A percentile compares a stretch with the other conserved stretches of the same genome.
phyloP scores from a whole-genome alignment of 805 yeast genomes.

The Dipodascus geniculatus region DNA sequence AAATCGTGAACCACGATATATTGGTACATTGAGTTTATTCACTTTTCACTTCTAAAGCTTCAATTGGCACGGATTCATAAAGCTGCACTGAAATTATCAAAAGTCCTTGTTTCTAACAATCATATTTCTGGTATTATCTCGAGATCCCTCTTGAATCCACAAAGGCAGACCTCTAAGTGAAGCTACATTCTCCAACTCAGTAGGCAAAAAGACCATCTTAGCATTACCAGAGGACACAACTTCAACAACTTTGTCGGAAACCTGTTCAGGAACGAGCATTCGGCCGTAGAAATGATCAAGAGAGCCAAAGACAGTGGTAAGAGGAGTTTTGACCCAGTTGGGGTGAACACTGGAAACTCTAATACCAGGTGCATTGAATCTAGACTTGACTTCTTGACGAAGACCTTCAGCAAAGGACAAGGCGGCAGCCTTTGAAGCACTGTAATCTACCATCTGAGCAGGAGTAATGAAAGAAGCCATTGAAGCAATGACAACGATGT shows the following conservation, averaged over 20 bases:
- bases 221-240: constrained; percentile 14
- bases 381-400: constrained; percentile 47
- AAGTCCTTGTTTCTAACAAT: background rate
- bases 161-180: constrained; percentile 1
- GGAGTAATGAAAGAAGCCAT: constrained; percentile 69
- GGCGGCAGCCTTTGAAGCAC: constrained; percentile 67
- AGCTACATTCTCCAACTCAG: background rate
- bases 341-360: constrained; percentile 50
- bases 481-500: constrained; percentile 61
- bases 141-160: constrained; percentile 4
- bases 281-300: constrained; percentile 62
- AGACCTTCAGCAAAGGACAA: constrained; percentile 63
- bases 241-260: constrained; percentile 38
- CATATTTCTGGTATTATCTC: background rate
- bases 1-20: too few species aligned
- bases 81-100: background rate
- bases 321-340: constrained; percentile 59
- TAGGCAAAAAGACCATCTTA: constrained; percentile 5
- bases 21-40: too few species aligned
- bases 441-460: constrained; percentile 49
- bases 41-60: too few species aligned
- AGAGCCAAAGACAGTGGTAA: constrained; percentile 53
- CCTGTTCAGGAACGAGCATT: constrained; percentile 48
- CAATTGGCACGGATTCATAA: background rate
- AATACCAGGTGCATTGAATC: constrained; percentile 21